A percentile compares a stretch with the other conserved stretches of the same genome.
Evolutionary conservation across 2,329 filamentous ascomycete species (phyloP).

Genomic region (Colletotrichum liriopes): DNA sequence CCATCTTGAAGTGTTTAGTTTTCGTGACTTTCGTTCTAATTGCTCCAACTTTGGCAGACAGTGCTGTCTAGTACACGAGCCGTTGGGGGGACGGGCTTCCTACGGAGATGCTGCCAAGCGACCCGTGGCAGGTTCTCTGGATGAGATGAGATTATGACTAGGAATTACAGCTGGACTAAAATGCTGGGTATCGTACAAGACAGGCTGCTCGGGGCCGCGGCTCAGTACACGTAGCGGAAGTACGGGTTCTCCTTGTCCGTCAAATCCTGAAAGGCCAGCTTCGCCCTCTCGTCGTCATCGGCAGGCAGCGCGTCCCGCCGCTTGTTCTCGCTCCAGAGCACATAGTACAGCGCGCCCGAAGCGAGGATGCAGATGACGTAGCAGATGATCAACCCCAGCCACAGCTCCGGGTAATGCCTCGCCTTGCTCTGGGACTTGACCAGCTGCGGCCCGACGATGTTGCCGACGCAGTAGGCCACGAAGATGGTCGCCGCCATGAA

Average conservation of each 20-base stretch:
- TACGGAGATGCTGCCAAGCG: too few relatives aligned
- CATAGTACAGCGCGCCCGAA: constrained; percentile 68
- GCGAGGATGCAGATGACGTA: constrained; percentile 78
- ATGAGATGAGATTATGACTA: neutral
- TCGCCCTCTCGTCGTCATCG: constrained; percentile 74
- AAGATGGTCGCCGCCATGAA: constrained; percentile 83
- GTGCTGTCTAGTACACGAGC: neutral
- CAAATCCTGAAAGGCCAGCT: constrained; percentile 77
- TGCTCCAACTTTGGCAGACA: neutral
- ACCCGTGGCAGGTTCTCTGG: neutral
- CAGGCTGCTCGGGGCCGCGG: fast-evolving
- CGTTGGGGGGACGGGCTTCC: too few relatives aligned
- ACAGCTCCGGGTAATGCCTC: constrained; percentile 79
- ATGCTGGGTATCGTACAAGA: neutral
- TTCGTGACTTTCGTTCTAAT: neutral
- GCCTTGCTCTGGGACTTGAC: constrained; percentile 76
- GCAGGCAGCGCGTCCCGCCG: constrained; percentile 62
- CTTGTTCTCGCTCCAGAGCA: constrained; percentile 73
- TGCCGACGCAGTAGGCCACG: constrained; percentile 82
- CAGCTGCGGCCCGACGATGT: constrained; percentile 83
- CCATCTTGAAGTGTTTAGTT: neutral
- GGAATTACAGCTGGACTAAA: neutral
- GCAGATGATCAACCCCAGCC: constrained; percentile 77
- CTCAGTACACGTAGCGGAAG: constrained; percentile 70
- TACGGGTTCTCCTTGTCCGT: constrained; percentile 79